Evolutionary conservation across 1,284 basidiomycete genomes (phyloP), one percentile per base, ranked within the genome.

Genomic region (Ceratobasidium papillatum): DNA sequence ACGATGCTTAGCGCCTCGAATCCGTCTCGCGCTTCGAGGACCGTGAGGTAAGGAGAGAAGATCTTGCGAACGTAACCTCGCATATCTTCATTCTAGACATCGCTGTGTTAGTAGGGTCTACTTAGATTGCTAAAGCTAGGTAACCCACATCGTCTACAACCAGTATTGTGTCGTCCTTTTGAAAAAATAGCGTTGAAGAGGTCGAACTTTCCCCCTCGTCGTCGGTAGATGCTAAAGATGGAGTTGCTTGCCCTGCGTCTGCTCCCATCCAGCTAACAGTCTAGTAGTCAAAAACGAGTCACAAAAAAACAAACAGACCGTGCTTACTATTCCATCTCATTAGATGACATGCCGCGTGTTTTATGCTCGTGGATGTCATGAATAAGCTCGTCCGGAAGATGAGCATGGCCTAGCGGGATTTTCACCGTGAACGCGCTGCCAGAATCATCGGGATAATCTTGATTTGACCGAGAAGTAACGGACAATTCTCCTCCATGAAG

Each of bases 401-500:
- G 78, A 36, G 19, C 41, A 7, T 27, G 30, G 27, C 69, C 69
- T 32, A 25, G 58, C 1, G 69, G 69, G 22, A 72, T 12, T 14
- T 12, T 51, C 19, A 62, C 47, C 1, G 69, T 72, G 25, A 72
- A 72, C 2, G 17, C 32, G 34, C 69, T 72, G 11, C 69, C 69
- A 5, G 69, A 52, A 27, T 12, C 14, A 9, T 59, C 69, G 19
- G 27, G 27, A 49, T 32, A 32, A 8, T 72, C 68, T 3, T 34
- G 36, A 5, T 61, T 36, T 2, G 68, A 45, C 7, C 56, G 43
- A 61, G 69, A 72, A 11, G 8, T 14, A 7, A 72, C 43, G 62
- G 56, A 27, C 19, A 72, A 30, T 41, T 51, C 75, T 1, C 81
- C 81, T 12, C 79, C 79, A 71, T 81, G 81, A n/a, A 82, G 77